These are phyloP conservation scores for Silene coronaria DNA, from an alignment of 179 eudicot species.

Conservation along the genomic window DNA sequence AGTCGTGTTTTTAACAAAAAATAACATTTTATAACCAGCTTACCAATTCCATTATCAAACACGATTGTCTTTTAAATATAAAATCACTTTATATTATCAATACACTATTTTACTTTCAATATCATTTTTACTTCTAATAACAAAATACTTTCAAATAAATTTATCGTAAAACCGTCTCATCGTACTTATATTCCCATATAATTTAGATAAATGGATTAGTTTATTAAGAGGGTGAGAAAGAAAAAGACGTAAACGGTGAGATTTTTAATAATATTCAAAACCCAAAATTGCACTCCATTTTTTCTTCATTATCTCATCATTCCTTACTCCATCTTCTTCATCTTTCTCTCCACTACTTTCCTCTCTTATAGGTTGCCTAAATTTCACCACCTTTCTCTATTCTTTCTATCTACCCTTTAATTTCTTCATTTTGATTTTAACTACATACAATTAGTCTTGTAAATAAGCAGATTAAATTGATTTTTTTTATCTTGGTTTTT, in stretches of 20 bases:
- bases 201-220: neutral
- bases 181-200: no score
- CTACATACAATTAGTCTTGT: neutral
- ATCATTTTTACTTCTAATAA: no score
- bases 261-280: neutral
- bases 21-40: no score
- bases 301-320: conserved; percentile 12
- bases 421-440: neutral
- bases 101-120: no score
- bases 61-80: no score
- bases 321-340: neutral
- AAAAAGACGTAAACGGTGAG: conserved; percentile 26
- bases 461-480: neutral
- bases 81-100: no score
- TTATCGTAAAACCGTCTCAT: no score
- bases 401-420: neutral
- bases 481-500: neutral
- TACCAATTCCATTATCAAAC: no score
- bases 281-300: neutral
- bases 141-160: no score
- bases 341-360: neutral
- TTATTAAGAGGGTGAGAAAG: neutral
- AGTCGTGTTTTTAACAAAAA: no score
- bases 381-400: neutral
- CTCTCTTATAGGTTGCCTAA: neutral